Evolutionary conservation across 306 rosid genomes (phyloP).

Genomic region (Benincasa hispida): DNA sequence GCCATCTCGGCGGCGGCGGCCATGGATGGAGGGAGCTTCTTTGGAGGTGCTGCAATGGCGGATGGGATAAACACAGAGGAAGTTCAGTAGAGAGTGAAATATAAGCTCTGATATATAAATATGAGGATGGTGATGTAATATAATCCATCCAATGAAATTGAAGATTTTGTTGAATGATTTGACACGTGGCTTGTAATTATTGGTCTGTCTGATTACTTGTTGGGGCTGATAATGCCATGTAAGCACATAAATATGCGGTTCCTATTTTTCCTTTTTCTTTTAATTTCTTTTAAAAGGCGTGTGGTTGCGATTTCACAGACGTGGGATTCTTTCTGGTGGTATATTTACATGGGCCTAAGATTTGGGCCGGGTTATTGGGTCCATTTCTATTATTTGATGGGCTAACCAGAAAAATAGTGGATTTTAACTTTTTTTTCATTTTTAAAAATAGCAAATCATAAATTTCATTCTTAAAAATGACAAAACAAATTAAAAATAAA

Average conservation of each 20-base stretch:
- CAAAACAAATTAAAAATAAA: no score
- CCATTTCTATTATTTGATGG: background rate
- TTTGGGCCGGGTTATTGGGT: background rate
- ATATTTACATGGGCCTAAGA: background rate
- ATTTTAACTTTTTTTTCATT: no score
- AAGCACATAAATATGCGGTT: background rate
- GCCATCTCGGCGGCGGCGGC: conserved; percentile 77
- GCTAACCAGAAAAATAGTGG: no score
- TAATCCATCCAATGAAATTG: background rate
- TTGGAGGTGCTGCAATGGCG: background rate
- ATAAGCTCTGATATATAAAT: background rate
- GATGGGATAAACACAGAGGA: background rate
- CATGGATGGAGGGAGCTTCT: conserved; percentile 19
- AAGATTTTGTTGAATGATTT: background rate
- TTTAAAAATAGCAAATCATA: no score
- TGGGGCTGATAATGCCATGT: background rate
- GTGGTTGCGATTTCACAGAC: background rate
- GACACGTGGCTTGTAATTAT: background rate
- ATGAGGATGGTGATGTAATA: background rate
- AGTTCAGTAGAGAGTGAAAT: background rate
- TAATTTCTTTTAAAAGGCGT: background rate
- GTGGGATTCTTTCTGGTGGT: background rate
- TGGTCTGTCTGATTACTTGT: background rate
- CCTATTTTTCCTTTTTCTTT: background rate
- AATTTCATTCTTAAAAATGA: no score